phyloP scores from a whole-genome alignment of 331 rosid genomes.

The Quercus phellos region DNA sequence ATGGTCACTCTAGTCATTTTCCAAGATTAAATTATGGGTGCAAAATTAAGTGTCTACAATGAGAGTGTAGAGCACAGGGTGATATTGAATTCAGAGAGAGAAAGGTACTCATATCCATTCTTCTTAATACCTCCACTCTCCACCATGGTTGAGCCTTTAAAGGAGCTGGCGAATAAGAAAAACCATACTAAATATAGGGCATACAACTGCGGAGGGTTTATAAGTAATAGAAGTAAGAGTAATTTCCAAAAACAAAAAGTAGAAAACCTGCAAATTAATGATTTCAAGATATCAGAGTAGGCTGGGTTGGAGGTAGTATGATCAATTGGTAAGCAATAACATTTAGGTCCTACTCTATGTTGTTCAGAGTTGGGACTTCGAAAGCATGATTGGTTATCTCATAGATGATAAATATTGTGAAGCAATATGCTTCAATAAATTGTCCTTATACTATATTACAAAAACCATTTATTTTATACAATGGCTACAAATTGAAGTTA shows the following conservation, averaged over 20 bases:
- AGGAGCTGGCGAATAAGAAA: constrained; percentile 40
- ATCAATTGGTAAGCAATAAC: too few relatives aligned
- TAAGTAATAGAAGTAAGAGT: constrained; percentile 25
- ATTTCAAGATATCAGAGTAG: constrained; percentile 33
- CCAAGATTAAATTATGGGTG: too few relatives aligned
- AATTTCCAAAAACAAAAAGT: constrained; percentile 42
- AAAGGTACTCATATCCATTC: constrained; percentile 55
- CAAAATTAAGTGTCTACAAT: not conserved
- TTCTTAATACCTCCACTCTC: constrained; percentile 56
- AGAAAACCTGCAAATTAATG: constrained; percentile 52
- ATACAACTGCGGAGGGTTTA: constrained; percentile 50
- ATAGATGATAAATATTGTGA: too few relatives aligned
- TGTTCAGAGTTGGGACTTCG: too few relatives aligned
- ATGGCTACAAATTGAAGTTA: too few relatives aligned
- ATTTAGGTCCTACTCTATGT: too few relatives aligned
- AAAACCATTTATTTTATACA: too few relatives aligned
- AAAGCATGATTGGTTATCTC: too few relatives aligned
- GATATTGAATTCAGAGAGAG: constrained; percentile 44
- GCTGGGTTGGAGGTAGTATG: not conserved
- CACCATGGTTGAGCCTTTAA: constrained; percentile 48
- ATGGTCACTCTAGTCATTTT: too few relatives aligned
- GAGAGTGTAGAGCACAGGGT: constrained; percentile 68
- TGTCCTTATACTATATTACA: too few relatives aligned
- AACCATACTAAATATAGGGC: constrained; percentile 46
- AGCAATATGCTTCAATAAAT: too few relatives aligned